Conservation (phyloP, 2,329 filamentous ascomycete species). For the Hypoxylon sp. region DNA sequence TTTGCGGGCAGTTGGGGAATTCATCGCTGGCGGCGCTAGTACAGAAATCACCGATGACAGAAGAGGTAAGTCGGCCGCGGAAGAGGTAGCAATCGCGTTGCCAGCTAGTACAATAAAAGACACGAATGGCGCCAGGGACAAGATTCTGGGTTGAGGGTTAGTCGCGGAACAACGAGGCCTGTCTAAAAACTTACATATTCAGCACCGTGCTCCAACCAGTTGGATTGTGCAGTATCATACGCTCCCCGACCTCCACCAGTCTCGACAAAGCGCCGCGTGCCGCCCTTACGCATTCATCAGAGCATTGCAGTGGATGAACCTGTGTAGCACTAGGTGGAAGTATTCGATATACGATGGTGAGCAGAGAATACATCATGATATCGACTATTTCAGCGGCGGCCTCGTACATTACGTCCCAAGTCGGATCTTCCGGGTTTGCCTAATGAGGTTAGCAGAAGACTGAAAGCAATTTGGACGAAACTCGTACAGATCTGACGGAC, state of each 20-base stretch:
- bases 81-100: conserved; percentile 48
- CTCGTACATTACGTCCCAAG: conserved; percentile 24
- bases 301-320: conserved; percentile 47
- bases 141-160: conserved; percentile 31
- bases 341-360: conserved; percentile 39
- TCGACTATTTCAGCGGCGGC: conserved; percentile 26
- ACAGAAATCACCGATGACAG: conserved; percentile 41
- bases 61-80: conserved; percentile 40
- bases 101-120: conserved; percentile 49
- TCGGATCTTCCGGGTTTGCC: conserved; percentile 27
- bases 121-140: conserved; percentile 47
- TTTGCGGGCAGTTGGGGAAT: conserved; percentile 38
- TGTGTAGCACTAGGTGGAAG: conserved; percentile 24
- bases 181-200: conserved; percentile 41
- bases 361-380: conserved; percentile 28
- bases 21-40: conserved; percentile 29
- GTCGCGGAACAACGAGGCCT: background rate
- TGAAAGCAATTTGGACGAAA: background rate
- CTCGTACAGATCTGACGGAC: conserved; percentile 40
- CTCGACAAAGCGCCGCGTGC: conserved; percentile 43
- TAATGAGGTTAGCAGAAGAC: conserved; percentile 18
- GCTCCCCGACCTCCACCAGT: conserved; percentile 39
- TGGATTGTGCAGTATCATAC: conserved; percentile 19
- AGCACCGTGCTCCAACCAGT: conserved; percentile 39
- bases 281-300: conserved; percentile 46